Evolutionary conservation across 768 basidiomycete species (phyloP).

Genomic region (Russula brevipes): DNA sequence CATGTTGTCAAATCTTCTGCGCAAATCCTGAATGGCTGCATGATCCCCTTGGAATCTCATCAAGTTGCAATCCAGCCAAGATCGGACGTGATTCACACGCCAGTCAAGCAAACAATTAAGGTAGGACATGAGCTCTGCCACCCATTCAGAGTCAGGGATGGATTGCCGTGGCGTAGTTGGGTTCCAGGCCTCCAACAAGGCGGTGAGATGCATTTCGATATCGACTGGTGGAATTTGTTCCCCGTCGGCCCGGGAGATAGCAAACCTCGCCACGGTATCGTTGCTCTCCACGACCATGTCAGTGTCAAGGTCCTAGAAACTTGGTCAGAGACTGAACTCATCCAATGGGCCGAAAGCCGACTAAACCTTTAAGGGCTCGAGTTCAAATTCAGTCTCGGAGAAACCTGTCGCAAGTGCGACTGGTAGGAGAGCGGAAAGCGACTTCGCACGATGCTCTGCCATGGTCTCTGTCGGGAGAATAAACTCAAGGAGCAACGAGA

Average conservation of each 20-base stretch:
- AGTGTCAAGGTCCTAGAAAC: slow-evolving; percentile 47
- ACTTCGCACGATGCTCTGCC: slow-evolving; percentile 41
- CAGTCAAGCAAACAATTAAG: slow-evolving; percentile 38
- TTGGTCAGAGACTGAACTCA: neutral
- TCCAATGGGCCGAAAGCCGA: neutral
- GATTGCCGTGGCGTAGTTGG: slow-evolving; percentile 33
- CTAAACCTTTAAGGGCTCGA: slow-evolving; percentile 47
- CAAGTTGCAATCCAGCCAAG: slow-evolving; percentile 51
- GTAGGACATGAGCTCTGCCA: slow-evolving; percentile 34
- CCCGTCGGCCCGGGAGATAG: slow-evolving; percentile 27
- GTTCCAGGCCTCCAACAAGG: slow-evolving; percentile 31
- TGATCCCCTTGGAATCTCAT: slow-evolving; percentile 41
- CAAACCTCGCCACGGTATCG: slow-evolving; percentile 37
- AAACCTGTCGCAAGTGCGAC: slow-evolving; percentile 46
- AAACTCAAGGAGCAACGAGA: neutral
- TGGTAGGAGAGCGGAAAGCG: slow-evolving; percentile 38
- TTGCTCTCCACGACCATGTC: slow-evolving; percentile 37
- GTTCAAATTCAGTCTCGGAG: slow-evolving; percentile 41
- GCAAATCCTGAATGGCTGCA: slow-evolving; percentile 43
- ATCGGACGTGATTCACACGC: slow-evolving; percentile 43
- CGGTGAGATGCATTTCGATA: slow-evolving; percentile 30
- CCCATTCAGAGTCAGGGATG: slow-evolving; percentile 41
- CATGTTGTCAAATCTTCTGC: slow-evolving; percentile 40
- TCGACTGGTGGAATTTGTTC: slow-evolving; percentile 20
- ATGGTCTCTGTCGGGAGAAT: slow-evolving; percentile 40